A percentile compares a stretch with the other conserved stretches of the same genome.
Conservation (phyloP, 768 basidiomycete genomes). For the Aureoboletus auriporus region DNA sequence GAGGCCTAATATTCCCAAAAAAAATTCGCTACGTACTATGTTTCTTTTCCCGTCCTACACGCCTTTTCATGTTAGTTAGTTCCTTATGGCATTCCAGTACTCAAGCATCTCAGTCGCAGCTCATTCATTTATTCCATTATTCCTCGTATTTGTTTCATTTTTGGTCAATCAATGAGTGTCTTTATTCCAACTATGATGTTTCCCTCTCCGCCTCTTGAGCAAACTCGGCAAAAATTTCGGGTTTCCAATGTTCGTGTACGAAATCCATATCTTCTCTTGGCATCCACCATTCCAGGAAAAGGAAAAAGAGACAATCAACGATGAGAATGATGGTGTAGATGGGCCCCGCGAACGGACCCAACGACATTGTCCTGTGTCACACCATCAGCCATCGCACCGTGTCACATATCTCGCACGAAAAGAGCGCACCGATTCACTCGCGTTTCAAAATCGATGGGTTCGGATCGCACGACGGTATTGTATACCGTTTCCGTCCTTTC, state of each 20-base stretch:
- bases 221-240: conserved; percentile 19
- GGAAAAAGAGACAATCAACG: conserved; percentile 86
- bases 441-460: conserved; percentile 69
- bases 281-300: conserved; percentile 79
- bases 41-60: neutral
- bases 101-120: conserved; percentile 1
- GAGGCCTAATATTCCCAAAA: too few species aligned
- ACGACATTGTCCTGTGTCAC: conserved; percentile 62
- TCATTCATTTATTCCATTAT: conserved; percentile 17
- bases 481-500: conserved; percentile 84
- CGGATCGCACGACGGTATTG: conserved; percentile 53
- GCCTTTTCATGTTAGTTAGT: neutral
- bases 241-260: conserved; percentile 64
- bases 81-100: conserved; percentile 3
- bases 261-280: conserved; percentile 77
- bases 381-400: neutral
- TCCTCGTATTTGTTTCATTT: conserved; percentile 13
- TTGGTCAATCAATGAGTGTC: neutral
- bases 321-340: conserved; percentile 87
- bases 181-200: too few species aligned
- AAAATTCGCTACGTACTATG: too few species aligned
- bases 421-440: conserved; percentile 64
- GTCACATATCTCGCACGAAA: too few species aligned
- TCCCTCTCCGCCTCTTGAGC: neutral
- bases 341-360: conserved; percentile 78